Evolutionary conservation across 306 rosid genomes (phyloP), one percentile per base, ranked within the genome.

Genomic region (Trifolium fragiferum): DNA sequence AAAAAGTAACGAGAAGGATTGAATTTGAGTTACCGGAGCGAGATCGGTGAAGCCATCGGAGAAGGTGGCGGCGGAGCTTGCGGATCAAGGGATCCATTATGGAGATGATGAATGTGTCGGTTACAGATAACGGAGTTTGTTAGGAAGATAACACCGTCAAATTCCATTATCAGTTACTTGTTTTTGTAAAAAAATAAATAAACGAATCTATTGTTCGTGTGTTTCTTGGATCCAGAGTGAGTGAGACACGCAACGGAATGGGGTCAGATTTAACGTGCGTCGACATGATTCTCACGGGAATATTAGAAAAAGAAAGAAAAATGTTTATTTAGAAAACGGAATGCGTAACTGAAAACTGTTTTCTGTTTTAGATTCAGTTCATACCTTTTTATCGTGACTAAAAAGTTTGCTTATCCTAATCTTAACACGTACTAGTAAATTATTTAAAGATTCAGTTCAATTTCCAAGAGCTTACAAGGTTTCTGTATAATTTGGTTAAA

Each of bases 1-100:
- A 32, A 55, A 33, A 60, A 57, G 27, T 9, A 7, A 33, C 6
- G 37, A 27, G 32, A 27, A 27, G 5, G 4, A 7, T 1, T 13
- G 16, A 43, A 14, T 37, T 8, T 8, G 47, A 33, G 44, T 38
- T 19, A 93, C 98, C 89, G 23, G 88, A 83, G n/a, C 96, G 93
- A 81, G 97, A 89, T 89, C 97, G 86, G 88, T 47, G 90, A 76
- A 89, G 86, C 90, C 97, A 93, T 0, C 84, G 72, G 66, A 89
- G 96, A 54, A 93, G 90, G 46, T 53, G 86, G 72, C 83, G 89
- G 60, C 89, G 84, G 87, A 91, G 76, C 84, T 80, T 93, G 80
- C 77, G 87, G 87, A 88, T 73, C 67, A 73, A 66, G 75, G 77
- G 96, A 76, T 93, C 89, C 89, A 85, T 60, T 30, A 14, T 68